Evolutionary conservation across 2,329 filamentous ascomycete genomes (phyloP), one percentile per base, ranked within the genome.

Genomic region (Penicillium aurantiogriseum): DNA sequence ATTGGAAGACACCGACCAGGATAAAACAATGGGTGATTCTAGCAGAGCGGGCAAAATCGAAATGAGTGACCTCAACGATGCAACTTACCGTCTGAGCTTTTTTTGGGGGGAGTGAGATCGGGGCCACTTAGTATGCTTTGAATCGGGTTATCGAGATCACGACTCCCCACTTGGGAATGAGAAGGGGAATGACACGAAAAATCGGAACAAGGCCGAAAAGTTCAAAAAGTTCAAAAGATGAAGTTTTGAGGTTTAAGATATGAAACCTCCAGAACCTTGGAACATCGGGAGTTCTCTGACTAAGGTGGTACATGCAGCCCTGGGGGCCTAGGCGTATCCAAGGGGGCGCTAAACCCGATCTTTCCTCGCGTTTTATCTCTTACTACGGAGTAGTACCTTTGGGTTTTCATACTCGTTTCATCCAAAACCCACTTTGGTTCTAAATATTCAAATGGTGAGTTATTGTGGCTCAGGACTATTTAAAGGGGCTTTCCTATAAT

Each of bases 1-100:
- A 33, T 47, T 23, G 4, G 17, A 31, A 52, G 29, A 51, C 29
- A 49, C 44, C 38, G 13, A 50, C 49, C 44, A 57, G 49, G 39
- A 29, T 53, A 42, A 39, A 54, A 57, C 39, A 54, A 38, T 33
- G 43, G 36, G 42, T 39, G 49, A 35, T 31, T 49, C 51, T n/a
- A 57, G 36, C 35, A 38, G 35, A 31, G 44, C 42, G 21, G 60
- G 53, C 53, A 35, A 52, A 49, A 64, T 61, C 52, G 44, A 38
- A 64, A 63, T 61, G 54, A 54, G 55, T 46, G 49, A 54, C 51
- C 40, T 46, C 47, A 46, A 25, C 35, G 38, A 39, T 48, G 49
- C 43, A 36, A 42, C 45, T 47, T 53, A 56, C 51, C 43, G 57
- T 60, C 61, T 59, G 55, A 61, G 63, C 58, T 65, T 65, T 64